Base-by-base conservation (phyloP, 305 asterid genomes). In the Fraxinus baroniana region DNA sequence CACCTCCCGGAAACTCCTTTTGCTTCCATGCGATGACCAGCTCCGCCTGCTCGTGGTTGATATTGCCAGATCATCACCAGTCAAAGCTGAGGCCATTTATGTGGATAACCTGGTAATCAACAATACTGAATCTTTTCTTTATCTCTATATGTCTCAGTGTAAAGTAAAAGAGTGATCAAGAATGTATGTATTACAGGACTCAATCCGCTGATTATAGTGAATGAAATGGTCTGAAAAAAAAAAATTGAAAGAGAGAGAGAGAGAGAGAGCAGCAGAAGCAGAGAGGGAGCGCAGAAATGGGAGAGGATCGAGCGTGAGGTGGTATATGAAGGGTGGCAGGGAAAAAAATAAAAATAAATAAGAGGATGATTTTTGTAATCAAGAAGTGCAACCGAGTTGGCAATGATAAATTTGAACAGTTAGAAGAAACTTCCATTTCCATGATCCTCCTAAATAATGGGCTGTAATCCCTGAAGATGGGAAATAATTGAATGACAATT, bases 41-140 rank as follows among this genome's bases (percentile, higher is more conserved):
- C 86, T 84, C 26, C 49, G 82, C 39, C 74, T 32, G 71, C 87
- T 49, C 10, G 84, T 84, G 30, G 55, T 26, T 76, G 76, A 74
- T 74, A 78, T 46, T 71, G 84, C 84, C 30, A 79, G 79, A 49
- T 86, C 86, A 7, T 84, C 84, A 26, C 84, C 87, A 0, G 74
- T 78, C 57, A 84, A 72, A 7, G 84, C 85, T 22, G 46, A 18
- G 10, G 89, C 87, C 87, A 83, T 80, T 39, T 60, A 15, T 62
- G 71, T 62, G 15, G 17, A 62, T 62, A 4, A 62, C 32, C 32
- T 8, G 71, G 68, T 7, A 62, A 62, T 22, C 17, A 62, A 8
- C 32, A 20, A 62, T 62, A 62, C 71, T 22, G 71, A 20, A 62
- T 22, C 71, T 20, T 62, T 6, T 18, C 15, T 22, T 2, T 62